phyloP scores from a whole-genome alignment of 441 rosid genomes.

The Jatropha podagrica region DNA sequence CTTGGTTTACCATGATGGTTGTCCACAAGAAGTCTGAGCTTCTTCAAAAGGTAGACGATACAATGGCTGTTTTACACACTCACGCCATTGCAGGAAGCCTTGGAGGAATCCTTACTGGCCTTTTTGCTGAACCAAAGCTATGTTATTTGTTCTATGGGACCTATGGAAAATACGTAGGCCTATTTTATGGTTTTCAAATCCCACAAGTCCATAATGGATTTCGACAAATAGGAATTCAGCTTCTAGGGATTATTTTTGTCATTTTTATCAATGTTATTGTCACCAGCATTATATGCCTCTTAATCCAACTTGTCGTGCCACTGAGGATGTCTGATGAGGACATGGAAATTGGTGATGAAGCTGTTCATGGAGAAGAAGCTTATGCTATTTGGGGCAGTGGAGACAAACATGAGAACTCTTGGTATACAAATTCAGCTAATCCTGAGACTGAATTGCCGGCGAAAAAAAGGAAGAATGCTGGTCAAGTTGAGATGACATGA shows the following conservation, averaged over 20 bases:
- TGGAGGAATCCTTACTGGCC: conserved; percentile 45
- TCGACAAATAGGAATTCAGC: conserved; percentile 43
- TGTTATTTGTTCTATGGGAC: conserved; percentile 24
- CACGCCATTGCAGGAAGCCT: conserved; percentile 58
- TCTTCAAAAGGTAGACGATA: conserved; percentile 55
- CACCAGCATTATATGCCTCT: conserved; percentile 44
- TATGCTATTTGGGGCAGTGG: conserved; percentile 46
- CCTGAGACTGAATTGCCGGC: conserved; percentile 23
- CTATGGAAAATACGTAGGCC: conserved; percentile 32
- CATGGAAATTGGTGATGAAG: conserved; percentile 59
- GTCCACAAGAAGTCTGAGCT: conserved; percentile 45
- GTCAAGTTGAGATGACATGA: conserved; percentile 18
- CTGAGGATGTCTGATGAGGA: conserved; percentile 54
- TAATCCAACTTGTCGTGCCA: conserved; percentile 38
- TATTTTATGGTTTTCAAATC: conserved; percentile 42
- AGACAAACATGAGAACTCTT: conserved; percentile 19
- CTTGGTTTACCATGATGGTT: conserved; percentile 64
- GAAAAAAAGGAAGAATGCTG: conserved; percentile 7
- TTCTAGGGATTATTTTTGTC: conserved; percentile 40
- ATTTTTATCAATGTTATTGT: conserved; percentile 30
- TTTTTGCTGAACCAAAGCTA: conserved; percentile 48
- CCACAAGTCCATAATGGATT: conserved; percentile 25
- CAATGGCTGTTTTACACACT: conserved; percentile 58
- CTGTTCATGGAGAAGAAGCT: conserved; percentile 55
- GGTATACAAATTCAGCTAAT: not conserved